A percentile compares a stretch with the other conserved stretches of the same genome.
phyloP scores from a whole-genome alignment of 208 protist species.

The Leishmania tropica region DNA sequence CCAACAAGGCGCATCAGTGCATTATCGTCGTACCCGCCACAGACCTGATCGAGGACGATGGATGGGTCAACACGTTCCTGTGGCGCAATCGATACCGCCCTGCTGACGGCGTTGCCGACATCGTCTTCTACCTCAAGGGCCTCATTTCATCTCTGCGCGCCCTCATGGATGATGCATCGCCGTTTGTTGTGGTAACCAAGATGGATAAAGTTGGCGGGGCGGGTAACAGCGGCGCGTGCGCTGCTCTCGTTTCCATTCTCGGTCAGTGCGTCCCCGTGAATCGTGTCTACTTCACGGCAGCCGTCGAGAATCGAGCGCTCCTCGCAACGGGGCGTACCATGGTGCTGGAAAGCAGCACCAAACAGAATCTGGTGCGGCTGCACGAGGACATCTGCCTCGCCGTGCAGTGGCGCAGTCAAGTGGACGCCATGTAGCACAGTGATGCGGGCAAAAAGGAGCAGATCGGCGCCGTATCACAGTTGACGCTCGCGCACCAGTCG shows the following conservation, averaged over 20 bases:
- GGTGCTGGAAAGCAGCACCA: constrained; percentile 52
- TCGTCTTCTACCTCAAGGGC: constrained; percentile 51
- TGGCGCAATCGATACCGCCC: constrained; percentile 50
- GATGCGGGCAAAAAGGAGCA: background rate
- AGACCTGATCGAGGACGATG: constrained; percentile 72
- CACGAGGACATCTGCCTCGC: constrained; percentile 72
- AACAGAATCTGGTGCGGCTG: constrained; percentile 53
- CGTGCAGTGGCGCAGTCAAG: constrained; percentile 53
- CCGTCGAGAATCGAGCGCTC: constrained; percentile 42
- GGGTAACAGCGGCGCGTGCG: constrained; percentile 38
- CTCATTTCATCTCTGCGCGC: constrained; percentile 51
- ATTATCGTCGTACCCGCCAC: constrained; percentile 76
- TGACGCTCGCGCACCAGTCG: background rate
- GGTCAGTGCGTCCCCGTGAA: constrained; percentile 73
- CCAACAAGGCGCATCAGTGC: constrained; percentile 72
- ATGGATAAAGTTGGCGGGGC: constrained; percentile 84
- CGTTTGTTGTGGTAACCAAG: constrained; percentile 78
- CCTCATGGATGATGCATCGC: constrained; percentile 59
- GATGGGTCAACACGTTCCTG: constrained; percentile 61
- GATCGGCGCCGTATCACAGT: background rate
- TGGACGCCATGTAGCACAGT: constrained; percentile 35
- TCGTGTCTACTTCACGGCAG: constrained; percentile 73
- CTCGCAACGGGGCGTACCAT: constrained; percentile 31
- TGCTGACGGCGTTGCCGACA: constrained; percentile 46
- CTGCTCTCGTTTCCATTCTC: constrained; percentile 46